Evolutionary conservation across 192 early-diverging fungal species (phyloP).

Genomic region (Dimargaris cristalligena): DNA sequence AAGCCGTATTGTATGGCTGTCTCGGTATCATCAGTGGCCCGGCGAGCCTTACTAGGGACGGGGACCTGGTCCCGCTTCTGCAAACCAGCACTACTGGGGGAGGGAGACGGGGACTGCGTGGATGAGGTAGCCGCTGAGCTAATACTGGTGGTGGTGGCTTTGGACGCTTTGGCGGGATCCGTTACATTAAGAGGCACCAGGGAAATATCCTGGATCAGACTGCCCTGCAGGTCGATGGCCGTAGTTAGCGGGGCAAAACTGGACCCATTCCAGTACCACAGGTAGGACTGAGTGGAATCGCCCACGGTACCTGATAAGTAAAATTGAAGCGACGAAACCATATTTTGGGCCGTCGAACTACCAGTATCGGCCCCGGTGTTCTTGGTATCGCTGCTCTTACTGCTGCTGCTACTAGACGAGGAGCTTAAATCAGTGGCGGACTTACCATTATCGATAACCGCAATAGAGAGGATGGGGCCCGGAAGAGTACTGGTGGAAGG

Average conservation of each 20-base stretch:
- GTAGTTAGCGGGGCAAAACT: conserved; percentile 19
- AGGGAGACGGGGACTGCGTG: neutral
- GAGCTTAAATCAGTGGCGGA: no score
- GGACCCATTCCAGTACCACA: conserved; percentile 32
- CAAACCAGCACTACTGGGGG: neutral
- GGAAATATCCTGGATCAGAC: neutral
- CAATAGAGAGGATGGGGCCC: conserved; percentile 31
- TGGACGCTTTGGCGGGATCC: neutral
- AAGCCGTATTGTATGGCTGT: neutral
- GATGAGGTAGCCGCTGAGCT: neutral
- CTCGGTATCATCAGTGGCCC: no score
- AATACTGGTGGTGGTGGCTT: neutral
- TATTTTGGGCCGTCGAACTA: no score
- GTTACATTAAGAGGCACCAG: neutral
- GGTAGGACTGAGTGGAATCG: conserved; percentile 23
- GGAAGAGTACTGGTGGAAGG: conserved; percentile 23
- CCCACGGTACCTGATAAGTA: conserved; percentile 18
- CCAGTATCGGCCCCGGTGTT: no score
- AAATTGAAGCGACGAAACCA: conserved; percentile 11
- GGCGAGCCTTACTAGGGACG: neutral
- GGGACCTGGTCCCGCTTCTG: neutral
- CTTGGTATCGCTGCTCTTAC: no score
- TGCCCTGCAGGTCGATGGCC: no score
- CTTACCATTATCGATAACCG: no score
- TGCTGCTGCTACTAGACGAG: no score